phyloP scores from a whole-genome alignment of 1,284 basidiomycete genomes.

The Termitomyces sp. region DNA sequence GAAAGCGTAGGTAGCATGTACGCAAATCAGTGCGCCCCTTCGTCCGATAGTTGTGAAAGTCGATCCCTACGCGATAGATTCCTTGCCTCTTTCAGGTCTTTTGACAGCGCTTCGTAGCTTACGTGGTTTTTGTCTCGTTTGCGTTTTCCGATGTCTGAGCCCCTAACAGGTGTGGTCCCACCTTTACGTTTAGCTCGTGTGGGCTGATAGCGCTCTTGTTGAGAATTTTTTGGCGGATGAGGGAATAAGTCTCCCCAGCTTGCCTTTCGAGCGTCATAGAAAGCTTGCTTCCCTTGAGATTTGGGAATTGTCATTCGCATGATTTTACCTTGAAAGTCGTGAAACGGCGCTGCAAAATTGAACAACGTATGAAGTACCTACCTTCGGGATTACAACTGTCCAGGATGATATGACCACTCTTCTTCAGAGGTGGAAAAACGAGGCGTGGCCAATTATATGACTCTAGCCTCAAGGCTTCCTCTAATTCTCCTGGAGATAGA shows the following conservation, averaged over 20 bases:
- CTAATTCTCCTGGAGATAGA: constrained; percentile 31
- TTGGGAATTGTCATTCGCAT: constrained; percentile 88
- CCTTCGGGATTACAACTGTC: constrained; percentile 86
- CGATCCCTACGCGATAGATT: constrained; percentile 26
- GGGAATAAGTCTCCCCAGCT: constrained; percentile 96
- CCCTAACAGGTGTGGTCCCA: constrained; percentile 23
- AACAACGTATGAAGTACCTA: constrained; percentile 26
- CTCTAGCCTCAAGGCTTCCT: constrained; percentile 52
- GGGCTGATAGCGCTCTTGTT: constrained; percentile 57
- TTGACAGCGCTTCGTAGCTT: constrained; percentile 39
- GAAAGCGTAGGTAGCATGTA: neutral
- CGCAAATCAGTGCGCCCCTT: neutral
- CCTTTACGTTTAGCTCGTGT: constrained; percentile 26
- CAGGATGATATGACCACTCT: constrained; percentile 88
- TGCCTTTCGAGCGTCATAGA: constrained; percentile 92
- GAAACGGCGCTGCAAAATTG: neutral
- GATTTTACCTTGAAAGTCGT: constrained; percentile 62
- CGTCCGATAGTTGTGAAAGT: neutral
- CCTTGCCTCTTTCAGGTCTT: constrained; percentile 33
- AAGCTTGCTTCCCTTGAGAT: constrained; percentile 91
- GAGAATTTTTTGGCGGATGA: constrained; percentile 71
- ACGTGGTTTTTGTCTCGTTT: constrained; percentile 19
- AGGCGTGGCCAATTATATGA: constrained; percentile 88
- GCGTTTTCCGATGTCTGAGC: constrained; percentile 56
- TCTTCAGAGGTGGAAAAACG: constrained; percentile 86